A percentile compares a stretch with the other conserved stretches of the same genome.
Conservation (phyloP, 495 filamentous ascomycete species). For the Podospora didyma region DNA sequence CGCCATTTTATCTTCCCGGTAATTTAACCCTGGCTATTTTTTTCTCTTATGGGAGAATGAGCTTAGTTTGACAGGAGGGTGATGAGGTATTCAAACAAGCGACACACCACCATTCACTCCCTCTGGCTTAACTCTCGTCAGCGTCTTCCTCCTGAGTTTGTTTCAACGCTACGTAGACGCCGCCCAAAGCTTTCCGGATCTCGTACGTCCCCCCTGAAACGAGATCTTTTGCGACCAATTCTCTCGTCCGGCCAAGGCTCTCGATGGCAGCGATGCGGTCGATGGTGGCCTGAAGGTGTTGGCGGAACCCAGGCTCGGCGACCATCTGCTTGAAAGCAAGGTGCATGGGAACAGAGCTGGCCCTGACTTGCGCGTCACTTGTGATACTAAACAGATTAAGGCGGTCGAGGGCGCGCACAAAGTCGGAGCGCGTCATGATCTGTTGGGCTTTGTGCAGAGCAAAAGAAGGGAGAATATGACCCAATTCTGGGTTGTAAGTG, state of each 20-base stretch:
- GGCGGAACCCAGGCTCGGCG: constrained; percentile 63
- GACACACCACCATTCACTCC: no score
- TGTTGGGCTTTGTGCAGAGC: constrained; percentile 77
- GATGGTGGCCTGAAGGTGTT: constrained; percentile 77
- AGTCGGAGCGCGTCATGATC: constrained; percentile 94
- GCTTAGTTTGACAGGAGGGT: no score
- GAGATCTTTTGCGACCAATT: constrained; percentile 81
- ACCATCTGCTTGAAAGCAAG: constrained; percentile 84
- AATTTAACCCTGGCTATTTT: no score
- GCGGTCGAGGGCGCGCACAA: constrained; percentile 88
- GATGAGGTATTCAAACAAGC: no score
- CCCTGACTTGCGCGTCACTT: constrained; percentile 78
- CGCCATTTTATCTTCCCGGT: no score
- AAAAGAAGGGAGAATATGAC: constrained; percentile 77
- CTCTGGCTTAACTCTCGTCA: not conserved
- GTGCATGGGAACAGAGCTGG: constrained; percentile 95
- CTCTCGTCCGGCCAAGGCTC: constrained; percentile 84
- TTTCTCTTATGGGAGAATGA: no score
- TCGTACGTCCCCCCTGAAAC: constrained; percentile 75
- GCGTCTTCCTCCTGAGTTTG: constrained; percentile 9
- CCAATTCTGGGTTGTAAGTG: constrained; percentile 57
- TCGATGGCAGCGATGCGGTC: constrained; percentile 86
- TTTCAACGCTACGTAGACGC: constrained; percentile 23
- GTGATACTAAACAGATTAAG: constrained; percentile 96
- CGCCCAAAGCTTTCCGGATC: constrained; percentile 42